Evolutionary conservation across 2,329 filamentous ascomycete genomes (phyloP).

Genomic region (Mycosphaerelloides madeirae): DNA sequence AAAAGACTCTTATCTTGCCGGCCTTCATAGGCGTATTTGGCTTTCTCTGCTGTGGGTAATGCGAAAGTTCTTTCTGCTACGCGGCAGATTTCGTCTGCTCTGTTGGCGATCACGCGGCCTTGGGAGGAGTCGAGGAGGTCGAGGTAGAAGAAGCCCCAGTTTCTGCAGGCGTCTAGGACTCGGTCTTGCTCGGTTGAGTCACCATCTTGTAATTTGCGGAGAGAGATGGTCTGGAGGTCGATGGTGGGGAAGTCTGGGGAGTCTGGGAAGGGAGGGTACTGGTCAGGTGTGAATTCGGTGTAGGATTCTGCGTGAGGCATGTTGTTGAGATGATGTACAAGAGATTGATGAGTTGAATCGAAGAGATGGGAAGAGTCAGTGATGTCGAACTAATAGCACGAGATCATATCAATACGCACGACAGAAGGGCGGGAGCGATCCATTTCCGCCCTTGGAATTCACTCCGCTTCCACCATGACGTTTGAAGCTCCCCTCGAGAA

Average conservation of each 20-base stretch:
- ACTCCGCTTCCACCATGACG: too few species aligned
- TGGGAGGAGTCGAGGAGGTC: slow-evolving; percentile 38
- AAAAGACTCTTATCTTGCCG: slow-evolving; percentile 36
- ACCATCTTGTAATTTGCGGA: slow-evolving; percentile 35
- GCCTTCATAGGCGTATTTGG: slow-evolving; percentile 40
- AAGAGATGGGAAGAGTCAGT: too few species aligned
- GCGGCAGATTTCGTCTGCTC: slow-evolving; percentile 25
- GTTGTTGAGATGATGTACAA: too few species aligned
- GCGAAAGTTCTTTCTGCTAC: slow-evolving; percentile 46
- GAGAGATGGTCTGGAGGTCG: slow-evolving; percentile 35
- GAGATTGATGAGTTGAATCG: too few species aligned
- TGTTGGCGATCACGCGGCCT: slow-evolving; percentile 26
- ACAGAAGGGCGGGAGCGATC: too few species aligned
- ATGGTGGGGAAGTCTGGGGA: slow-evolving; percentile 23
- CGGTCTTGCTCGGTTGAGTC: slow-evolving; percentile 34
- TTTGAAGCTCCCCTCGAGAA: too few species aligned
- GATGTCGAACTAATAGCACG: too few species aligned
- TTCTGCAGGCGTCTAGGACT: slow-evolving; percentile 40
- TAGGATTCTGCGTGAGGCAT: slow-evolving; percentile 31
- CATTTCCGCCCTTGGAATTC: too few species aligned
- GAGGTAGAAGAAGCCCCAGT: slow-evolving; percentile 55
- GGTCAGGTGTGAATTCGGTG: slow-evolving; percentile 29
- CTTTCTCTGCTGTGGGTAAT: slow-evolving; percentile 44
- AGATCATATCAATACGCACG: too few species aligned
- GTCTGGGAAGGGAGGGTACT: slow-evolving; percentile 40